Conservation (phyloP, 2,329 filamentous ascomycete genomes). For the Diaporthe caulivora region DNA sequence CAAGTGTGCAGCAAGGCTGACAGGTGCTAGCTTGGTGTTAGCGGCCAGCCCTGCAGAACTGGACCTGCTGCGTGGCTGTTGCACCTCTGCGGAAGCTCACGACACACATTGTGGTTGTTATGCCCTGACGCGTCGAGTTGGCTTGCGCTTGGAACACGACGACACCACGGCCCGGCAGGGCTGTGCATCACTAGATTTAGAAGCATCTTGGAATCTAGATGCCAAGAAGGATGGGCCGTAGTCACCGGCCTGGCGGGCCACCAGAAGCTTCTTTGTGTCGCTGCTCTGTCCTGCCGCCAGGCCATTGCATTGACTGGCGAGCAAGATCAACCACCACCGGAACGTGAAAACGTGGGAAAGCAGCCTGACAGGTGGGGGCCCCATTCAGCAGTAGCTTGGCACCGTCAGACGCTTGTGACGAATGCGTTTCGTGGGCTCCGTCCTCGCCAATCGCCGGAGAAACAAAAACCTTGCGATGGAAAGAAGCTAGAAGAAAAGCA, state of each 20-base stretch:
- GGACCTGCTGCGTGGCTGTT: not conserved
- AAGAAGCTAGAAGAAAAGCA: slow-evolving; percentile 22
- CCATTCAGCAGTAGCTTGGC: slow-evolving; percentile 10
- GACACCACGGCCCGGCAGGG: not conserved
- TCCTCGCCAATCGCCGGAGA: slow-evolving; percentile 16
- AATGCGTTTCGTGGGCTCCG: slow-evolving; percentile 13
- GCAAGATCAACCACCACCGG: not conserved
- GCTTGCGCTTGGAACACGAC: not conserved
- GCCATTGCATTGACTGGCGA: slow-evolving; percentile 10
- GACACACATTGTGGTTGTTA: not conserved
- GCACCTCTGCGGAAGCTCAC: not conserved
- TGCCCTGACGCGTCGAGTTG: not conserved
- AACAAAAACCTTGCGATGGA: slow-evolving; percentile 15
- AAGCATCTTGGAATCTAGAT: not conserved
- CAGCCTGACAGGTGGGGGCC: slow-evolving; percentile 24
- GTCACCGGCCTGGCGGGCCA: not conserved
- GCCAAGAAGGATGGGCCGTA: not conserved
- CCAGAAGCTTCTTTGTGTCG: slow-evolving; percentile 29
- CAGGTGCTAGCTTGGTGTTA: not conserved
- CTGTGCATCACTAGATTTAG: not conserved
- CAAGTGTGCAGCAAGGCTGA: not conserved
- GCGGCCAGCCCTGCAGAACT: slow-evolving; percentile 6
- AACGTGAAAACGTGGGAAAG: slow-evolving; percentile 16
- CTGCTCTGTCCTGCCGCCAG: not conserved
- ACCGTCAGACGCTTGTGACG: slow-evolving; percentile 28